A percentile compares a stretch with the other conserved stretches of the same genome.
phyloP scores from a whole-genome alignment of 768 basidiomycete species.

The Lyophyllum atratum region DNA sequence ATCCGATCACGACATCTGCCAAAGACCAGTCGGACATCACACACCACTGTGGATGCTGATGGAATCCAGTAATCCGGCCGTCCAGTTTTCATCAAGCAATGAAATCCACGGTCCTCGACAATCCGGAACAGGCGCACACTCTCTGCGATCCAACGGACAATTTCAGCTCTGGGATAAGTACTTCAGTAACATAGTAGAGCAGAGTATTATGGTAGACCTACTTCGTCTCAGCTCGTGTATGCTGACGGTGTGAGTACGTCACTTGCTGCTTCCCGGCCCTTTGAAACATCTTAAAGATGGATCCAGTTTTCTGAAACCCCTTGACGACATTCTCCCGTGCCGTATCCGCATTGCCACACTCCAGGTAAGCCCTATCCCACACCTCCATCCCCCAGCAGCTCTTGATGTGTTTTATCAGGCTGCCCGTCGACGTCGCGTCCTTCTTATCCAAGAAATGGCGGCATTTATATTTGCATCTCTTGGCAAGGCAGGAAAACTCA shows the following conservation, averaged over 20 bases:
- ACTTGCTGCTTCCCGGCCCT: conserved; percentile 1
- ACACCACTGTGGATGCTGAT: conserved; percentile 24
- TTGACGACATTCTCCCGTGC: not conserved
- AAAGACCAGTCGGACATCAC: conserved; percentile 31
- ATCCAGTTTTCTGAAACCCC: too few relatives aligned
- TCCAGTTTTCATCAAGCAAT: conserved; percentile 30
- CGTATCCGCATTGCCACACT: not conserved
- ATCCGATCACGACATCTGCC: conserved; percentile 13
- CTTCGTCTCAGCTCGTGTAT: conserved; percentile 3
- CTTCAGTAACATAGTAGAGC: not conserved
- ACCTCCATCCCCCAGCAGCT: not conserved
- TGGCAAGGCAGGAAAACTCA: not conserved
- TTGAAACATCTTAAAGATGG: too few relatives aligned
- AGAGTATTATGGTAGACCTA: not conserved
- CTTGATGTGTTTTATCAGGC: conserved; percentile 6
- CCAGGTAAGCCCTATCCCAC: not conserved
- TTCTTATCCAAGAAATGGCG: conserved; percentile 11
- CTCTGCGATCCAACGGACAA: conserved; percentile 30
- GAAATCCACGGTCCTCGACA: conserved; percentile 29
- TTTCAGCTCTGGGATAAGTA: conserved; percentile 7
- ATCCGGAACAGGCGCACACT: conserved; percentile 29
- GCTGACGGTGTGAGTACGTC: conserved; percentile 9
- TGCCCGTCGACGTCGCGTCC: conserved; percentile 8
- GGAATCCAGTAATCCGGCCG: conserved; percentile 31
- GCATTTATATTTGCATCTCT: conserved; percentile 8